Evolutionary conservation across 805 yeast species (phyloP).

Genomic region (Saccharomyces paradoxus): DNA sequence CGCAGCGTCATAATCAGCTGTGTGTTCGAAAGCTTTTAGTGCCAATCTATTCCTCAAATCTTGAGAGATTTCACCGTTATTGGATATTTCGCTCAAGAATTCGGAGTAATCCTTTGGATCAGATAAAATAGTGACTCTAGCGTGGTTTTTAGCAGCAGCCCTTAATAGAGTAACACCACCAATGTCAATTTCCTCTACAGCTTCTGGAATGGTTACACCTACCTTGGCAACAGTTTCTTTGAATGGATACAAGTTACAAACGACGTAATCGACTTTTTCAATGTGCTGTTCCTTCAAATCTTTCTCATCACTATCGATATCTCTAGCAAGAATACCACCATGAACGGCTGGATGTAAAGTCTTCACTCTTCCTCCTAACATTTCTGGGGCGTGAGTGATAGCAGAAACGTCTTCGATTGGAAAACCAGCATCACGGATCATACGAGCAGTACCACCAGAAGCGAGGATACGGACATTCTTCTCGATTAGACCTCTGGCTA

Average conservation of each 20-base stretch:
- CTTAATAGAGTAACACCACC: slow-evolving; percentile 95
- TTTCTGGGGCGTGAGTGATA: slow-evolving; percentile 96
- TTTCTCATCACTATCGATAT: slow-evolving; percentile 78
- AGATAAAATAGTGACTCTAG: slow-evolving; percentile 87
- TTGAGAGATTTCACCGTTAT: slow-evolving; percentile 56
- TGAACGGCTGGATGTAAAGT: slow-evolving; percentile 98
- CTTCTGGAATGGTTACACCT: slow-evolving; percentile 91
- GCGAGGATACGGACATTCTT: slow-evolving; percentile 88
- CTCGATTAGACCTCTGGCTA: slow-evolving; percentile 86
- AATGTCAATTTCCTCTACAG: slow-evolving; percentile 95
- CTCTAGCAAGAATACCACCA: slow-evolving; percentile 92
- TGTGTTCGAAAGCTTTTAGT: slow-evolving; percentile 93
- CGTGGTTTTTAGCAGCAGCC: slow-evolving; percentile 97
- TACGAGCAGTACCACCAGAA: slow-evolving; percentile 92
- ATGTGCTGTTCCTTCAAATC: slow-evolving; percentile 84
- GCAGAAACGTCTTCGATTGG: slow-evolving; percentile 92
- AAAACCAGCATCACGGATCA: slow-evolving; percentile 94
- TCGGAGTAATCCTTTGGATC: slow-evolving; percentile 89
- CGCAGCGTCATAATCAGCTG: slow-evolving; percentile 93
- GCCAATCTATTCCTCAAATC: slow-evolving; percentile 77
- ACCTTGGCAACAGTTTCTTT: slow-evolving; percentile 92
- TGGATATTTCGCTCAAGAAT: slow-evolving; percentile 67
- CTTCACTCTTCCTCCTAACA: slow-evolving; percentile 96
- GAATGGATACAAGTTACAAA: slow-evolving; percentile 95
- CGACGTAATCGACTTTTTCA: slow-evolving; percentile 91